phyloP scores from a whole-genome alignment of 192 early-diverging fungal species.

The Coemansia sp. region DNA sequence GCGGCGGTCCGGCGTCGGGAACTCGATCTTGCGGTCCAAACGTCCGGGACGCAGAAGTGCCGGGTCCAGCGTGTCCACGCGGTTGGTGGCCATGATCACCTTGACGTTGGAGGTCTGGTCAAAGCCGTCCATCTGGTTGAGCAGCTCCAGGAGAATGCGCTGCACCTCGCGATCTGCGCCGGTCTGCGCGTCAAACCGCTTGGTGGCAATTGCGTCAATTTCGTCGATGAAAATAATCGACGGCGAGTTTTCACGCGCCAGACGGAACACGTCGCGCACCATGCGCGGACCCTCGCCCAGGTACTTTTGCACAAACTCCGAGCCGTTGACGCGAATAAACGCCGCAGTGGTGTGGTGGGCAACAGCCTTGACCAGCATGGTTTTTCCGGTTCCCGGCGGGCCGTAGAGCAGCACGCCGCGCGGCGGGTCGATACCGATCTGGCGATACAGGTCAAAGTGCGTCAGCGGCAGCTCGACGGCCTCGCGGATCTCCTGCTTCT shows the following conservation, averaged over 20 bases:
- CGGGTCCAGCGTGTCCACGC: conserved; percentile 95
- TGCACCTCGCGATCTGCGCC: conserved; percentile 99
- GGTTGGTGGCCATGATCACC: conserved; percentile 99
- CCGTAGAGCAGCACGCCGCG: conserved; percentile 98
- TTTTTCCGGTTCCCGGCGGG: conserved; percentile 98
- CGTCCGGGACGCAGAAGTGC: conserved; percentile 95
- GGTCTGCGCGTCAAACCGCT: conserved; percentile 96
- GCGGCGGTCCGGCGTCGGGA: conserved; percentile 94
- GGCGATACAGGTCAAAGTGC: conserved; percentile 95
- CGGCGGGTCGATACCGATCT: conserved; percentile 99
- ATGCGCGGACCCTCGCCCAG: conserved; percentile 96
- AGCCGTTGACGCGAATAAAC: conserved; percentile 95
- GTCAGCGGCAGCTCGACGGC: conserved; percentile 97
- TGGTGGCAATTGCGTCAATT: conserved; percentile 97
- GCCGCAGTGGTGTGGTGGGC: conserved; percentile 96
- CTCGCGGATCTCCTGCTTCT: conserved; percentile 90
- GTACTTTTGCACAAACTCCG: conserved; percentile 99
- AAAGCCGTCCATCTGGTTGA: conserved; percentile 99
- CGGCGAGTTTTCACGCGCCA: conserved; percentile 96
- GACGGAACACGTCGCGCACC: conserved; percentile 95
- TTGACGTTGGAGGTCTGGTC: conserved; percentile 98
- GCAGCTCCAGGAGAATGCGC: conserved; percentile 91
- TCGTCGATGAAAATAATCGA: conserved; percentile 99
- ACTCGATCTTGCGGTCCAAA: conserved; percentile 98
- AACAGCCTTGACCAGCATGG: conserved; percentile 98